Base-by-base conservation (phyloP, 2,329 filamentous ascomycete species). In the Aspergillus neoniger region DNA sequence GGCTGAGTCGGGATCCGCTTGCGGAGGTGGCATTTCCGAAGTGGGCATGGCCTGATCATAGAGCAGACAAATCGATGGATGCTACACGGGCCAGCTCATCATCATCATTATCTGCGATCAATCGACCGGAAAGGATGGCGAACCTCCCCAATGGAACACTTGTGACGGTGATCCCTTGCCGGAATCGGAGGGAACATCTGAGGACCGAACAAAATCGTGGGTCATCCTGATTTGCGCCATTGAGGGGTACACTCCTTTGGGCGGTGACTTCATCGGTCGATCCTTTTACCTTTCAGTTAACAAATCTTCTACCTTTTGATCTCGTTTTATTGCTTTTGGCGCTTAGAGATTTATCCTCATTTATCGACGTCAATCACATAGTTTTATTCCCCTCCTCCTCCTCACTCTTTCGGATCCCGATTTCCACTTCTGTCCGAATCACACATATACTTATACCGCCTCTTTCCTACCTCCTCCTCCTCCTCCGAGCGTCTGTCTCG, bases 241-340 rank as follows among this genome's bases (percentile, higher is more conserved):
- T 30, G 47, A 50, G 47, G 47, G 47, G 47, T 30, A 50, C 32
- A 50, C 25, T 36, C 10, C 25, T 28, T n/a, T 28, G 53, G 53
- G 53, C 53, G 53, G 53, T 55, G 53, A 55, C 53, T 55, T 55
- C 53, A 55, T 55, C 53, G 53, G 53, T 55, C 39, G 53, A 47
- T 55, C 53, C 36, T 39, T 39, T 43, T 32, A 2, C 47, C 9
- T n/a, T 32, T 32, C 30, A 30, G 28, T 30, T 28, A n/a, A 32
- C 28, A 15, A n/a, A 0, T 30, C 15, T 2, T n/a, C 44, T 30
- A 49, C 44, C 41, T 30, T 23, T 19, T 21, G 10, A 2, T 21
- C n/a, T 5, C 25, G n/a, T 23, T 23, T 14, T 4, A 2, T 39
- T 30, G 17, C 32, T 41, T 28, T 53, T 39, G 51, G 14, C 30